These are phyloP conservation scores for Chalaropsis ovoidea DNA, from an alignment of 2,329 filamentous ascomycete genomes.

Conservation along the genomic window DNA sequence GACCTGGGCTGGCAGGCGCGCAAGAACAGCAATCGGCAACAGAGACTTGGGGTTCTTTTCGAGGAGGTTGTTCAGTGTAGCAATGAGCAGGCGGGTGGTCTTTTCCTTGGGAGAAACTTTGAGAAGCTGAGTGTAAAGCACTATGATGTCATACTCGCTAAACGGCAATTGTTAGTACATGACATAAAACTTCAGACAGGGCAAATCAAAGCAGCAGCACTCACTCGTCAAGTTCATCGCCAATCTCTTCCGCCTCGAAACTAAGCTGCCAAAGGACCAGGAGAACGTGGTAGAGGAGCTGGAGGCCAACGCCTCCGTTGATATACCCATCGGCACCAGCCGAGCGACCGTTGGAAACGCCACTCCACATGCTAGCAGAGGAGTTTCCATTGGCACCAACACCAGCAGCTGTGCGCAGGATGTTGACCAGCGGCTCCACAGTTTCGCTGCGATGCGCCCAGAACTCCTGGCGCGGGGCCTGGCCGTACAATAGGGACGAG, in stretches of 20 bases:
- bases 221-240: constrained; percentile 74
- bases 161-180: neutral
- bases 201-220: constrained; percentile 31
- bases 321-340: constrained; percentile 52
- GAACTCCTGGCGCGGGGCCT: constrained; percentile 66
- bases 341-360: constrained; percentile 43
- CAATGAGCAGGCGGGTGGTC: constrained; percentile 82
- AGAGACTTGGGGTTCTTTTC: constrained; percentile 56
- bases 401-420: constrained; percentile 69
- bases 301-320: constrained; percentile 78
- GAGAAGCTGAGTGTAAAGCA: constrained; percentile 84
- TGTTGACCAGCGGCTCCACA: constrained; percentile 67
- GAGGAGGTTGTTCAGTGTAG: constrained; percentile 81
- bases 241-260: constrained; percentile 70
- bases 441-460: constrained; percentile 88
- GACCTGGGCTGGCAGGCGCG: constrained; percentile 61
- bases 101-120: constrained; percentile 95
- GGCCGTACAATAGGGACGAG: constrained; percentile 70
- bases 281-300: constrained; percentile 87
- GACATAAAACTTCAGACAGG: neutral
- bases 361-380: constrained; percentile 52
- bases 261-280: constrained; percentile 94
- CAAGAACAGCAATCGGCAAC: constrained; percentile 77
- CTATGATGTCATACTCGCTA: constrained; percentile 85
- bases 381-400: constrained; percentile 55